These are phyloP conservation scores for Sinapis alba DNA, from an alignment of 441 rosid genomes.

Conservation along the genomic window DNA sequence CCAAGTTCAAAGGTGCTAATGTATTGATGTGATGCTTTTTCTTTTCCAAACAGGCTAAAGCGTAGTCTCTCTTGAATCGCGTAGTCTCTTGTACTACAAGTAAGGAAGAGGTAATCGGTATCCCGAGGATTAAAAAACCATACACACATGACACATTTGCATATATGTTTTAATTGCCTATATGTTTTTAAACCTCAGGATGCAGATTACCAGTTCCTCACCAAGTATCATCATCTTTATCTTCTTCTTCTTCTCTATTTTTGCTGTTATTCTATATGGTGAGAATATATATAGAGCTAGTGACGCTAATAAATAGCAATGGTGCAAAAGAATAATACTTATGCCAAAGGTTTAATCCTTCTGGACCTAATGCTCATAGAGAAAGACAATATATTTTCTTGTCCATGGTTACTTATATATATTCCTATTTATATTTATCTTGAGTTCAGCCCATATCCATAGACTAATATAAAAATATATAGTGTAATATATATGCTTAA, in stretches of 20 bases:
- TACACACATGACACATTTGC: background rate
- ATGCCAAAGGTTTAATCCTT: conserved; percentile 40
- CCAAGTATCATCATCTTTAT: conserved; percentile 38
- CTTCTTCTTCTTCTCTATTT: background rate
- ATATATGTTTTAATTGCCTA: background rate
- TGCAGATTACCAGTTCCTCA: conserved; percentile 89
- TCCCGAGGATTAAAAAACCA: conserved; percentile 61
- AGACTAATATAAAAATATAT: background rate
- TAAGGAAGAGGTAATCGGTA: conserved; percentile 81
- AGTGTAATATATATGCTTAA: background rate
- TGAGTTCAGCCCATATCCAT: conserved; percentile 10
- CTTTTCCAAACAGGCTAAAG: conserved; percentile 5
- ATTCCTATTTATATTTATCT: conserved; percentile 17
- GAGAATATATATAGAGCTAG: conserved; percentile 24
- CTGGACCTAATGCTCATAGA: conserved; percentile 33
- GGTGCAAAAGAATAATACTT: conserved; percentile 38
- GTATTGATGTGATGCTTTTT: background rate
- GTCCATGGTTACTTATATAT: conserved; percentile 27
- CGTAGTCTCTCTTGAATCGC: background rate
- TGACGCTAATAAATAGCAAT: conserved; percentile 21
- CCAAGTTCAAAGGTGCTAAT: background rate
- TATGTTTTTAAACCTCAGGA: conserved; percentile 87
- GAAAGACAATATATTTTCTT: conserved; percentile 20
- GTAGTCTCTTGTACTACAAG: conserved; percentile 36
- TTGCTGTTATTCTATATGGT: background rate